These are phyloP conservation scores for Penicillium sp. DNA, from an alignment of 2,329 filamentous ascomycete species.

Conservation along the genomic window DNA sequence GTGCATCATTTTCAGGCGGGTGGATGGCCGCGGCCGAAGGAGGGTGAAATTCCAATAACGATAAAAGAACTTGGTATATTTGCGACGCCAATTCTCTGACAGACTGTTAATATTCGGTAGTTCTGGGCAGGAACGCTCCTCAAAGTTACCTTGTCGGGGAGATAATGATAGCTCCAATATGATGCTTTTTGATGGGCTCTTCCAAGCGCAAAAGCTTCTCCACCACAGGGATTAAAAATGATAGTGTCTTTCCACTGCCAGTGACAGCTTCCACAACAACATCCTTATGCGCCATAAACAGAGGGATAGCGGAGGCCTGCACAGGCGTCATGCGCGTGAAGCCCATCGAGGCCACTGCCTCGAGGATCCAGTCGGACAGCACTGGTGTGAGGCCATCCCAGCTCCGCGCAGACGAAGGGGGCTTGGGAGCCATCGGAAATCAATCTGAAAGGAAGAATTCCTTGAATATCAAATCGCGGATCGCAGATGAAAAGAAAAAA, in stretches of 20 bases:
- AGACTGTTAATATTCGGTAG: neutral
- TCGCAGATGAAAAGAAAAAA: slow-evolving; percentile 17
- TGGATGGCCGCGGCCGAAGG: slow-evolving; percentile 56
- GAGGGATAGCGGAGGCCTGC: slow-evolving; percentile 83
- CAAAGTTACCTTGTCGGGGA: slow-evolving; percentile 63
- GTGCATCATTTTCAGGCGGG: slow-evolving; percentile 40
- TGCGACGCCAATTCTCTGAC: slow-evolving; percentile 78
- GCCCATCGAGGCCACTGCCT: slow-evolving; percentile 76
- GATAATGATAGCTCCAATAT: slow-evolving; percentile 84
- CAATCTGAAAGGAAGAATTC: neutral
- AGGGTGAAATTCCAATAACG: slow-evolving; percentile 74
- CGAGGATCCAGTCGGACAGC: slow-evolving; percentile 75
- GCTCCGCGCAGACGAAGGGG: slow-evolving; percentile 47
- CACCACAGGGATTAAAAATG: slow-evolving; percentile 77
- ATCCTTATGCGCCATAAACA: slow-evolving; percentile 85
- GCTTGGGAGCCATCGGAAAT: slow-evolving; percentile 36
- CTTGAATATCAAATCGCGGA: slow-evolving; percentile 2
- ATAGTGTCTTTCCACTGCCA: slow-evolving; percentile 82
- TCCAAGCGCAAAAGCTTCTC: slow-evolving; percentile 74
- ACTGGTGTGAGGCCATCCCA: slow-evolving; percentile 67
- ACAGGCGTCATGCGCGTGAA: slow-evolving; percentile 87
- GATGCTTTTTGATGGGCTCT: slow-evolving; percentile 79
- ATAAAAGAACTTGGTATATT: slow-evolving; percentile 74
- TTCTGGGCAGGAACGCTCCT: neutral
- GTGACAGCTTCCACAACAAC: slow-evolving; percentile 91